Base-by-base conservation (phyloP, 768 basidiomycete genomes). In the Agrocybe praecox region DNA sequence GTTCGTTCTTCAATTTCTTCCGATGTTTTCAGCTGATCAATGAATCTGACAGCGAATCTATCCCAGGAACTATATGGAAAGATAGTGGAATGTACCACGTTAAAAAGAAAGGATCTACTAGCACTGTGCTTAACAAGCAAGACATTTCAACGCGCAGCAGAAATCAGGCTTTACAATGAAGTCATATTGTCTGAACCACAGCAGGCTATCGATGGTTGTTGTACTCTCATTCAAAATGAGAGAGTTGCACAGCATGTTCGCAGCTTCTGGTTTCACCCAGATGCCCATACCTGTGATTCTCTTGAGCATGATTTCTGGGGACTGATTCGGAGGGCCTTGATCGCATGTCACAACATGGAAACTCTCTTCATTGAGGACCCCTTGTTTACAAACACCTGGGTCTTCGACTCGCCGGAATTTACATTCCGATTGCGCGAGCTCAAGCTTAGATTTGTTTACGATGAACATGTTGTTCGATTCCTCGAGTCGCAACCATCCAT, bases 341-440 rank as follows among this genome's bases (percentile, higher is more conserved):
- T 67, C 33, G 63, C 62, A 43, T 80, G 81, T 73, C 64, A 64
- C 51, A 75, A 77, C 19, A 72, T 87, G 19, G 76, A 83, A 46
- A 59, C 52, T 8, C 73, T 86, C 22, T 56, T 72, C 46, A 62
- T 86, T 6, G 69, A 69, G 24, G 81, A 84, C 59, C 65, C 74
- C 19, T 60, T 69, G 6, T 67, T 66, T 55, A 29, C 68, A 0
- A 74, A 78, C 59, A 69, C 74, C 17, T 85, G 81, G 81, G 65
- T 86, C 18, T 65, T 85, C 57, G 67, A 77, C 60, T 69, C 74
- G 45, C 65, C 70, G 1, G 60, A 72, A 2, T 65, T 73, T 47
- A 51, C 71, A 15, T 85, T 85, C 69, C 77, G 77, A 52, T 76
- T 86, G 21, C 69, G 65, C 46, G 82, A 86, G 45, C 75, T 78